Evolutionary conservation across 1,284 basidiomycete genomes (phyloP), one percentile per base, ranked within the genome.

Genomic region (Ustilago nuda): DNA sequence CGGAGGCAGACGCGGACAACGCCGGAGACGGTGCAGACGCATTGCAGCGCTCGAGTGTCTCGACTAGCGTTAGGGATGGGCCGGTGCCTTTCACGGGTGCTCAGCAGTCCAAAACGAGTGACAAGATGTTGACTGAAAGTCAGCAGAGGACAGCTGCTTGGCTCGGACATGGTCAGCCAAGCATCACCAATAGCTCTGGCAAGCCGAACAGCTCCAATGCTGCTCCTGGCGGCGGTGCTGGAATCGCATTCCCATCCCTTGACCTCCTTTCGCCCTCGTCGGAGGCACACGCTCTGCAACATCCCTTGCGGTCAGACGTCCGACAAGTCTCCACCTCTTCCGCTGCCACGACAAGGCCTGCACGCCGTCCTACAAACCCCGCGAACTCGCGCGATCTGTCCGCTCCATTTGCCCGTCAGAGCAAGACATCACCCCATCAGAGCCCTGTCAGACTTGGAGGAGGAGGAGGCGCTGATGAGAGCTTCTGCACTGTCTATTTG

Each of bases 161-260:
- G 73, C 60, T 76, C 15, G 73, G 68, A 27, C 67, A 66, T 9
- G 65, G 64, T 7, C 63, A 50, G 19, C 41, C 46, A 0, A 15
- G 9, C 32, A 45, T 30, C 37, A 35, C 30, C 51, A 32, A 11
- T 32, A 52, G 32, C 43, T 51, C 60, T 46, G 51, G 23, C 8
- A 58, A 35, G 35, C 7, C 52, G 13, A 9, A 50, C 17, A 30
- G 56, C 35, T 8, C 67, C 17, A 52, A 63, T 41, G 36, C 37
- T 9, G 30, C 23, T 2, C 32, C 27, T 3, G 43, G 56, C 37
- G 50, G 54, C 8, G 55, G 32, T 2, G 48, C 30, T 2, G 72
- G 72, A 0, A 76, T 76, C 27, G 73, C 68, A 2, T 76, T 76
- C 59, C 73, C 73, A 1, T 76, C 73, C 5, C 52, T 76, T n/a